A percentile compares a stretch with the other conserved stretches of the same genome.
These are phyloP conservation scores for Plenodomus tracheiphilus DNA, from an alignment of 2,329 filamentous ascomycete genomes.

Conservation along the genomic window DNA sequence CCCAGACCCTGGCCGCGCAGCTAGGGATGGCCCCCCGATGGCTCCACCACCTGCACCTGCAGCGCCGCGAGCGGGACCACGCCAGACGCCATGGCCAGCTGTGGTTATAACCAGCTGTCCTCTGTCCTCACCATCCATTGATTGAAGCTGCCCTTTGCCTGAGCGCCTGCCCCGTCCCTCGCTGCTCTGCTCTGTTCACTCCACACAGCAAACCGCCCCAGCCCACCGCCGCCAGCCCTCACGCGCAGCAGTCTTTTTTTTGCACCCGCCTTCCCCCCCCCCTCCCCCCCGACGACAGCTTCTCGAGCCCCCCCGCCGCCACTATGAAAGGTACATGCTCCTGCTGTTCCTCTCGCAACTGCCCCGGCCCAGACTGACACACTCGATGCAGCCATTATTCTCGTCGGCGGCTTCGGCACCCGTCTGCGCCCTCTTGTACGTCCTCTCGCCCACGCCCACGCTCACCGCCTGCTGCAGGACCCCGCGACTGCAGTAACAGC, in stretches of 20 bases:
- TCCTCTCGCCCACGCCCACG: slow-evolving; percentile 16
- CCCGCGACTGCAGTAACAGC: slow-evolving; percentile 17
- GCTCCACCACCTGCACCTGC: slow-evolving; percentile 17
- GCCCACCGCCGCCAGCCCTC: no score
- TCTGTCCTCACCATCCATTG: no score
- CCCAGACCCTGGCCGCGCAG: slow-evolving; percentile 9
- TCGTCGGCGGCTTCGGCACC: slow-evolving; percentile 98
- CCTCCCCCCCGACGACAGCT: slow-evolving; percentile 18
- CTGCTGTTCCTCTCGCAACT: no score
- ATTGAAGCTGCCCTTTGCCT: no score
- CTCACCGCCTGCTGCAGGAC: slow-evolving; percentile 7
- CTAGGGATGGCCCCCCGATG: slow-evolving; percentile 20
- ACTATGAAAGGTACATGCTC: slow-evolving; percentile 52
- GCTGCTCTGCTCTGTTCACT: no score
- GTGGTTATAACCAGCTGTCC: slow-evolving; percentile 24
- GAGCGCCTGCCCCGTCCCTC: no score
- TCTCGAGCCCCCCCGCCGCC: no score
- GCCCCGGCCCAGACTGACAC: no score
- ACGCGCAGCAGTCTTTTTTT: background rate
- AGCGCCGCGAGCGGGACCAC: slow-evolving; percentile 4
- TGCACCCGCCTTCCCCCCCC: slow-evolving; percentile 1
- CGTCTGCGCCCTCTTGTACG: slow-evolving; percentile 90
- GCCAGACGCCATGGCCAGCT: slow-evolving; percentile 23
- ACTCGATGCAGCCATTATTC: slow-evolving; percentile 76
- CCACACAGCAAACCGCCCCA: no score